Evolutionary conservation across 495 filamentous ascomycete species (phyloP).

Genomic region (Lasiosphaeria ovina): DNA sequence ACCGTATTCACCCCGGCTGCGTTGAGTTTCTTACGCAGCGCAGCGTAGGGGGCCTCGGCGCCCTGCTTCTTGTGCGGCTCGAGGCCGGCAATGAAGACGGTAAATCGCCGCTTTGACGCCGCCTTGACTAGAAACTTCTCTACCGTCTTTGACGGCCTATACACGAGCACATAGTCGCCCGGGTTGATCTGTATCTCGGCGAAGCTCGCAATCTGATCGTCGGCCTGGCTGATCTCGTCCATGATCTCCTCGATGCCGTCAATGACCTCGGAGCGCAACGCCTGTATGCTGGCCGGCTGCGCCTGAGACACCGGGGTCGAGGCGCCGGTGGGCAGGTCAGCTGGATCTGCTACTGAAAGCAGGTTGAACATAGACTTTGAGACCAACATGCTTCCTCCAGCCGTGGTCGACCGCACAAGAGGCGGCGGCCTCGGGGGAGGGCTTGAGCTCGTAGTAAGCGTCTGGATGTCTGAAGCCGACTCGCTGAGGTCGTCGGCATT

Average conservation of each 20-base stretch:
- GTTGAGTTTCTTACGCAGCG: constrained; percentile 73
- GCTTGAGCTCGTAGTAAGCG: constrained; percentile 43
- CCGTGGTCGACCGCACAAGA: constrained; percentile 38
- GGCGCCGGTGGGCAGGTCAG: constrained; percentile 35
- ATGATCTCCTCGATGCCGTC: constrained; percentile 88
- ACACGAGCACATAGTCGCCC: constrained; percentile 83
- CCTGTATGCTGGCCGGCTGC: constrained; percentile 40
- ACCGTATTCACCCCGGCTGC: constrained; percentile 76
- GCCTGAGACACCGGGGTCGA: constrained; percentile 44
- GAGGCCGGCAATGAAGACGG: constrained; percentile 71
- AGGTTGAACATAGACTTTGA: constrained; percentile 80
- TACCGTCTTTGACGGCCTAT: constrained; percentile 75
- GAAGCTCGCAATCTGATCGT: constrained; percentile 83
- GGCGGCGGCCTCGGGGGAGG: constrained; percentile 26
- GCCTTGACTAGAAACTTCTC: constrained; percentile 84
- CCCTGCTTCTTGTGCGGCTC: constrained; percentile 35
- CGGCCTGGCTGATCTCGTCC: constrained; percentile 83
- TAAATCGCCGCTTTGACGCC: constrained; percentile 81
- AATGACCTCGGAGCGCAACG: constrained; percentile 82
- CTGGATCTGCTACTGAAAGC: constrained; percentile 43
- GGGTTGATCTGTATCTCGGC: constrained; percentile 87
- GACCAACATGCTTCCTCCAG: constrained; percentile 55
- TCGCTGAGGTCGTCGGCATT: constrained; percentile 59
- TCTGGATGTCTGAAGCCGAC: constrained; percentile 33
- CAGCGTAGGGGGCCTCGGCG: constrained; percentile 42